phyloP scores from a whole-genome alignment of 768 basidiomycete species.

The Boletus reticulatus region DNA sequence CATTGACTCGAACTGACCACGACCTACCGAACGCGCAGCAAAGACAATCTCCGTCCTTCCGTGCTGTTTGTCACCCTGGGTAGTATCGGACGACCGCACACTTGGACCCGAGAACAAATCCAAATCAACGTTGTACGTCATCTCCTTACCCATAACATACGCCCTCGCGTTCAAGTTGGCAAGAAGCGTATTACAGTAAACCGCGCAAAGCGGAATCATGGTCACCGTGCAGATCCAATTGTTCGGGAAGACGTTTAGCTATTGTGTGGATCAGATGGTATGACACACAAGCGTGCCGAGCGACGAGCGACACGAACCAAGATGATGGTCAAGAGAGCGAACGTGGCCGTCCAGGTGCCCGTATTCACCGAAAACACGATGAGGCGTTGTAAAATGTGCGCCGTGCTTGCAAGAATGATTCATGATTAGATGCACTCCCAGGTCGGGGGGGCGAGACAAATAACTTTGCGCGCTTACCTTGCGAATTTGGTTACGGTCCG shows the following conservation, averaged over 20 bases:
- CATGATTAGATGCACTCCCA: neutral
- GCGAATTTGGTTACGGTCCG: neutral
- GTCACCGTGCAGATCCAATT: no score
- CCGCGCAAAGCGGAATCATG: neutral
- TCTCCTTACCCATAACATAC: constrained; percentile 1
- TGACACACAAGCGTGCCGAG: no score
- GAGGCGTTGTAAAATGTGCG: constrained; percentile 4
- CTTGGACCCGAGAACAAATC: neutral
- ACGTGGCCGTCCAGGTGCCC: neutral
- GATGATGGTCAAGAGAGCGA: neutral
- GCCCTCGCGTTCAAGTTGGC: neutral
- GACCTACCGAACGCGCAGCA: no score
- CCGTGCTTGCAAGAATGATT: constrained; percentile 9
- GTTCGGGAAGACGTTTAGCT: neutral
- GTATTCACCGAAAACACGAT: neutral
- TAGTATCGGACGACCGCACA: no score
- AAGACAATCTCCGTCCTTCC: no score
- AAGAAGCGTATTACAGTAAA: neutral
- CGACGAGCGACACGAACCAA: neutral
- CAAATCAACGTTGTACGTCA: neutral
- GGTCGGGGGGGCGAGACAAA: neutral
- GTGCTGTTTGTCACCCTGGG: no score
- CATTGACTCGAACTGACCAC: no score
- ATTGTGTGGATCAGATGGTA: neutral
- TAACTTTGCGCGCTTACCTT: neutral